A percentile compares a stretch with the other conserved stretches of the same genome.
phyloP scores from a whole-genome alignment of 2,329 filamentous ascomycete genomes.

The Bipolaris victoriae region DNA sequence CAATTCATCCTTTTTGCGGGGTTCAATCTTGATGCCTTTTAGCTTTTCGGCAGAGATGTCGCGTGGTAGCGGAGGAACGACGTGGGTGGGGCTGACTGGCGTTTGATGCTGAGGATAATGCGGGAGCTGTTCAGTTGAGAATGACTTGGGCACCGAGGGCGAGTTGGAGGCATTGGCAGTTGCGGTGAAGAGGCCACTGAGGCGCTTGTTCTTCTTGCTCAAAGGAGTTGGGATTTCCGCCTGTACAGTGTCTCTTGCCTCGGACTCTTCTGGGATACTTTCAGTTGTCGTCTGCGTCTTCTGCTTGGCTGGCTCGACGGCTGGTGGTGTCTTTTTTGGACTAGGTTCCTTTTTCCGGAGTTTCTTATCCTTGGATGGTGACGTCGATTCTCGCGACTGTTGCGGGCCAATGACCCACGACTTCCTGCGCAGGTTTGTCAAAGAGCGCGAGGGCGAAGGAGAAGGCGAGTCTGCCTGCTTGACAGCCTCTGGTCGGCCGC shows the following conservation, averaged over 20 bases:
- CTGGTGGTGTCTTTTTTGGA: constrained; percentile 25
- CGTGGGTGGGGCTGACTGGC: constrained; percentile 40
- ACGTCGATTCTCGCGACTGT: constrained; percentile 19
- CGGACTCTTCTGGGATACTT: constrained; percentile 43
- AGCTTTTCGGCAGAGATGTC: constrained; percentile 51
- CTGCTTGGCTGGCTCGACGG: constrained; percentile 32
- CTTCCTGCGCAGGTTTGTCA: constrained; percentile 46
- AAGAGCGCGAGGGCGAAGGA: constrained; percentile 39
- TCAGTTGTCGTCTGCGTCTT: constrained; percentile 29
- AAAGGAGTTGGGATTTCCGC: constrained; percentile 35
- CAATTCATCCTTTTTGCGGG: constrained; percentile 70
- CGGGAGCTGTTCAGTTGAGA: constrained; percentile 56
- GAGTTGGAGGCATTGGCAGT: constrained; percentile 42
- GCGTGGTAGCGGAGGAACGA: constrained; percentile 52
- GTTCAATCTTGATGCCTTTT: constrained; percentile 47
- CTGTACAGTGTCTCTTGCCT: constrained; percentile 29
- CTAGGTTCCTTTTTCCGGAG: constrained; percentile 24
- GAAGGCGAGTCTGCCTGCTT: constrained; percentile 35
- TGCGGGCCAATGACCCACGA: constrained; percentile 39
- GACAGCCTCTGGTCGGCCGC: constrained; percentile 33
- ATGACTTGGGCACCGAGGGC: constrained; percentile 55
- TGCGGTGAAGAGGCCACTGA: constrained; percentile 42
- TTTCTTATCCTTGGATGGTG: constrained; percentile 25
- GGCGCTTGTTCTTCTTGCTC: constrained; percentile 46
- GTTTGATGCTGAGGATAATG: constrained; percentile 43